Evolutionary conservation across 176 grass and related monocot species (phyloP).

Genomic region (Ensete glaucum): DNA sequence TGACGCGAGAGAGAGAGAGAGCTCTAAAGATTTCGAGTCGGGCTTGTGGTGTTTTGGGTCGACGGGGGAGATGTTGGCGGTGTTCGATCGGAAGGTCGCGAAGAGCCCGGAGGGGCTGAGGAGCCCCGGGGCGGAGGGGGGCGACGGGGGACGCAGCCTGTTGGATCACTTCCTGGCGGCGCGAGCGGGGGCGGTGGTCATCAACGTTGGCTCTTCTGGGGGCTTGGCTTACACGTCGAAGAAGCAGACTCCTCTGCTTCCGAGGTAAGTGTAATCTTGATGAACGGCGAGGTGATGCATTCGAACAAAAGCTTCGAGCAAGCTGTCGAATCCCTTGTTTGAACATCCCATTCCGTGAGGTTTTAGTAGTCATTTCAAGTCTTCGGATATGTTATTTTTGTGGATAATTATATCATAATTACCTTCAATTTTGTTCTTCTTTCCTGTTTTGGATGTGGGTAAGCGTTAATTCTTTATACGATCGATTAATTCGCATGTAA

Average conservation of each 20-base stretch:
- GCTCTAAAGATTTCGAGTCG: neutral
- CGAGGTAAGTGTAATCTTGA: conserved; percentile 29
- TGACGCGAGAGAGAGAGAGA: neutral
- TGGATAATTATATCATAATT: no score
- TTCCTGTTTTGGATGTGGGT: no score
- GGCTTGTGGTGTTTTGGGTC: no score
- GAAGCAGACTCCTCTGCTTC: conserved; percentile 56
- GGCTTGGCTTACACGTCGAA: conserved; percentile 50
- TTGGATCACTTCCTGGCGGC: conserved; percentile 25
- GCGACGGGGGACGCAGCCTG: conserved; percentile 19
- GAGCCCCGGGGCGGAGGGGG: conserved; percentile 19
- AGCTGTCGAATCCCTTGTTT: no score
- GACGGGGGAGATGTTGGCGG: conserved; percentile 42
- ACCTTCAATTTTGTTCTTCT: no score
- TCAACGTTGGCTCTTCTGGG: conserved; percentile 52
- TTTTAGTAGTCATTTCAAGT: no score
- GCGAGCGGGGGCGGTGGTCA: conserved; percentile 50
- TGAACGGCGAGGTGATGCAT: no score
- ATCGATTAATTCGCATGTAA: no score
- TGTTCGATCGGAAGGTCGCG: conserved; percentile 59
- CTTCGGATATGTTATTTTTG: no score
- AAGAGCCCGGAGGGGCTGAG: conserved; percentile 54
- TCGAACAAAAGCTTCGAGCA: no score
- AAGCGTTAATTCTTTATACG: no score
- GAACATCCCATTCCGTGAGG: no score